Conservation (phyloP, 2,329 filamentous ascomycete genomes). For the Botrytis pseudocinerea region DNA sequence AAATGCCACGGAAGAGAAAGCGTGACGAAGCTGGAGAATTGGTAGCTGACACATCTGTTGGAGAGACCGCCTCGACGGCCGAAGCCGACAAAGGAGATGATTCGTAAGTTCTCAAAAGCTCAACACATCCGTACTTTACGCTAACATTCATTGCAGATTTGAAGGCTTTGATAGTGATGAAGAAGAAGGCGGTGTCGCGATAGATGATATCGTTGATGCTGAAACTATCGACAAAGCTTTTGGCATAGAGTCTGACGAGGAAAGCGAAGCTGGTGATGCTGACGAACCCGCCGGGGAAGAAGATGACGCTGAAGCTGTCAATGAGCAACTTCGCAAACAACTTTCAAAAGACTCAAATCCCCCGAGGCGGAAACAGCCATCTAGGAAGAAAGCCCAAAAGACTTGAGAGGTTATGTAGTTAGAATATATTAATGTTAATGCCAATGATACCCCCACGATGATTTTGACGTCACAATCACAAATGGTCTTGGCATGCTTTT, state of each 20-base stretch:
- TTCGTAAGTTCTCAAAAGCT: slow-evolving; percentile 13
- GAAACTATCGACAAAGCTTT: slow-evolving; percentile 39
- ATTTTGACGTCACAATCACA: too few relatives aligned
- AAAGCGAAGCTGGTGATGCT: slow-evolving; percentile 44
- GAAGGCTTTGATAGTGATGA: slow-evolving; percentile 52
- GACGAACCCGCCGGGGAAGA: slow-evolving; percentile 35
- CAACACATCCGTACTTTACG: not conserved
- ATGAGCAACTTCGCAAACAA: slow-evolving; percentile 39
- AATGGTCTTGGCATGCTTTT: not conserved
- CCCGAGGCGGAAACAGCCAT: slow-evolving; percentile 27
- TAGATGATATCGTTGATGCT: slow-evolving; percentile 37
- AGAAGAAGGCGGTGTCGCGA: slow-evolving; percentile 41
- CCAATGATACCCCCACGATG: slow-evolving; percentile 11
- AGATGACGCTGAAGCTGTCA: slow-evolving; percentile 36
- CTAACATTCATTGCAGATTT: slow-evolving; percentile 41
- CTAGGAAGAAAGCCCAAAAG: slow-evolving; percentile 41
- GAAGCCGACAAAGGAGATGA: slow-evolving; percentile 34
- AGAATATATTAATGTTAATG: slow-evolving; percentile 19
- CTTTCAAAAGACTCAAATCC: slow-evolving; percentile 32
- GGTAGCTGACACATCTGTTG: slow-evolving; percentile 45
- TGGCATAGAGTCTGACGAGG: slow-evolving; percentile 42
- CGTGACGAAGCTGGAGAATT: slow-evolving; percentile 58
- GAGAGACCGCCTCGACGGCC: slow-evolving; percentile 40
- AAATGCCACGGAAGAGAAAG: slow-evolving; percentile 83
- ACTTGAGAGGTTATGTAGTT: not conserved